A percentile compares a stretch with the other conserved stretches of the same genome.
These are phyloP conservation scores for Fusarium scirpi DNA, from an alignment of 2,329 filamentous ascomycete genomes.

Conservation along the genomic window DNA sequence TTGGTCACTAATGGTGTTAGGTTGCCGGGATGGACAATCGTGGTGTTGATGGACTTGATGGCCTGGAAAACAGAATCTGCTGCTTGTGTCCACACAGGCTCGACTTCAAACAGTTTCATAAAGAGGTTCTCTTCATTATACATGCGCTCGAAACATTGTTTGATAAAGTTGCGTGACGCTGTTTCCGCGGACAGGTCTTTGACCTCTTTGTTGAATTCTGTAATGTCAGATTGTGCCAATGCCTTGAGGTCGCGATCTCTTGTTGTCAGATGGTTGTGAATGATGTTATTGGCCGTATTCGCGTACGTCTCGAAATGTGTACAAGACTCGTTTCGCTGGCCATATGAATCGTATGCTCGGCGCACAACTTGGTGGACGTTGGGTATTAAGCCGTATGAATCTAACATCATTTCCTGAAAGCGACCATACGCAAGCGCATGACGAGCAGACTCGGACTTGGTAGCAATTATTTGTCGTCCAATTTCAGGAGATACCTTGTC, in stretches of 20 bases:
- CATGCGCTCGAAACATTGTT: constrained; percentile 70
- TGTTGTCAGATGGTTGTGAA: constrained; percentile 64
- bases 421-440: constrained; percentile 71
- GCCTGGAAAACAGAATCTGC: constrained; percentile 63
- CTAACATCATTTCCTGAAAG: constrained; percentile 68
- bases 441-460: constrained; percentile 69
- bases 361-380: constrained; percentile 67
- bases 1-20: constrained; percentile 63
- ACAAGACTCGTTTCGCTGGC: constrained; percentile 57
- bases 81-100: constrained; percentile 64
- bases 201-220: constrained; percentile 65
- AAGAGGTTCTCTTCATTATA: constrained; percentile 68
- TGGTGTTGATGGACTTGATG: constrained; percentile 62
- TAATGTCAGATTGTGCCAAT: constrained; percentile 65
- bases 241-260: constrained; percentile 66
- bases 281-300: constrained; percentile 66
- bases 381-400: constrained; percentile 66
- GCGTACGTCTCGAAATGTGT: constrained; percentile 65
- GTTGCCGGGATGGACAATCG: constrained; percentile 66
- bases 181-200: constrained; percentile 65
- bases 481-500: constrained; percentile 68
- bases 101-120: constrained; percentile 66
- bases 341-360: constrained; percentile 65
- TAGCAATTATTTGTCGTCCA: constrained; percentile 64
- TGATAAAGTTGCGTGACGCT: constrained; percentile 68